Base-by-base conservation (phyloP, 768 basidiomycete species). In the Multifurca ochricompacta region DNA sequence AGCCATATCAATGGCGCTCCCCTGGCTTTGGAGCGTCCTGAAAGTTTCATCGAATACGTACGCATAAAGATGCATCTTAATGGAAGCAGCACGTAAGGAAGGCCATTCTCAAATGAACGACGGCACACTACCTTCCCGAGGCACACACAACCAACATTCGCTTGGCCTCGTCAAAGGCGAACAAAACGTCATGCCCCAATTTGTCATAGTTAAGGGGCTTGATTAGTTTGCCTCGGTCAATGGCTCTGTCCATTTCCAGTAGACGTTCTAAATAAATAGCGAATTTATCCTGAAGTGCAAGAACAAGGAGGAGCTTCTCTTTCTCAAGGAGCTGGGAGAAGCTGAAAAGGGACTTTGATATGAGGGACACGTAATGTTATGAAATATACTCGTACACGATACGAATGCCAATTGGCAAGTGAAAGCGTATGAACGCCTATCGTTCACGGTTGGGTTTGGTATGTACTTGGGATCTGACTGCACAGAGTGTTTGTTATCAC, bases 161-260 rank as follows among this genome's bases (percentile, higher is more conserved):
- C 58, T 74, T 77, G 8, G 67, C 61, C 59, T 83, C 80, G 39
- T 83, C 79, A 53, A 73, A 80, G 0, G 80, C 70, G 4, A 82
- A 48, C 8, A 76, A 11, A 36, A 71, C 69, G 6, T 74, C 66
- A 2, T 69, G 64, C 0, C 77, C 80, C 8, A 80, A 68, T 59
- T 73, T 79, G 51, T 74, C 70, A 6, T 68, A 70, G 47, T 72
- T 67, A n/a, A 81, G 62, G 0, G 18, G 28, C 48, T 61, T 51
- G 23, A 39, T 49, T 6, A 27, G 1, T 6, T 28, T 48, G 1
- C 11, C 27, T 2, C 34, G 48, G 23, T 6, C 11, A 21, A 58
- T 31, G 1, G 30, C 52, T 2, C n/a, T n/a, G 30, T 53, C 58
- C 4, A 60, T 36, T 8, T 3, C 19, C 2, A 28, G 9, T 14